Evolutionary conservation across 139 green algal genomes (phyloP).

Genomic region (Auxenochlorella pyrenoidosa): DNA sequence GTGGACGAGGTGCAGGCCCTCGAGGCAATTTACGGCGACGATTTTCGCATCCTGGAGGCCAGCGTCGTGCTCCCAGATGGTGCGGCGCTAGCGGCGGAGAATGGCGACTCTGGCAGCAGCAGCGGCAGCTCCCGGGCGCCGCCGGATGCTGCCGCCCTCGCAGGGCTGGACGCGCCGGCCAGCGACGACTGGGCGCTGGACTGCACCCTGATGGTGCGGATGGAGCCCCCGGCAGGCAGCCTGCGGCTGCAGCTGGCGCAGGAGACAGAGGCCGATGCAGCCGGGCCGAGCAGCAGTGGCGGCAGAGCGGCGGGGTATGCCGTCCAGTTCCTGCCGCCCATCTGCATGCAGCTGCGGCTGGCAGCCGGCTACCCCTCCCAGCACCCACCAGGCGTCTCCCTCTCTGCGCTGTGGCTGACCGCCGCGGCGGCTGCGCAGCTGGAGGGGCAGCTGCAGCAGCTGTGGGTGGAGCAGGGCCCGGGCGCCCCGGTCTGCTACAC

Average conservation of each 20-base stretch:
- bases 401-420: slow-evolving; percentile 60
- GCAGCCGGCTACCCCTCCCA: slow-evolving; percentile 48
- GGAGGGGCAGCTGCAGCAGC: slow-evolving; percentile 23
- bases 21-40: slow-evolving; percentile 62
- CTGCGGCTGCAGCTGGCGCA: slow-evolving; percentile 43
- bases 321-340: slow-evolving; percentile 50
- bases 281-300: background rate
- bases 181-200: slow-evolving; percentile 11
- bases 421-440: background rate
- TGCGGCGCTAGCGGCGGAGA: background rate
- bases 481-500: slow-evolving; percentile 53
- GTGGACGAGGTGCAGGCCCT: slow-evolving; percentile 78
- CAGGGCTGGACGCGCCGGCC: background rate
- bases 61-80: background rate
- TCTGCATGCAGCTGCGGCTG: slow-evolving; percentile 57
- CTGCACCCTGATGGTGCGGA: slow-evolving; percentile 39
- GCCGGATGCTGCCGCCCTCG: background rate
- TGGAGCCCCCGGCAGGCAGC: slow-evolving; percentile 45
- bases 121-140: background rate
- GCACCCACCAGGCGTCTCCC: slow-evolving; percentile 10
- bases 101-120: background rate
- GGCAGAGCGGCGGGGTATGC: background rate
- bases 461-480: slow-evolving; percentile 54
- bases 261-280: slow-evolving; percentile 3
- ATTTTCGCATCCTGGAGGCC: slow-evolving; percentile 56